Evolutionary conservation across 352 stramenopile genomes (phyloP), one percentile per base, ranked within the genome.

Genomic region (Globisporangium recalcitrans): DNA sequence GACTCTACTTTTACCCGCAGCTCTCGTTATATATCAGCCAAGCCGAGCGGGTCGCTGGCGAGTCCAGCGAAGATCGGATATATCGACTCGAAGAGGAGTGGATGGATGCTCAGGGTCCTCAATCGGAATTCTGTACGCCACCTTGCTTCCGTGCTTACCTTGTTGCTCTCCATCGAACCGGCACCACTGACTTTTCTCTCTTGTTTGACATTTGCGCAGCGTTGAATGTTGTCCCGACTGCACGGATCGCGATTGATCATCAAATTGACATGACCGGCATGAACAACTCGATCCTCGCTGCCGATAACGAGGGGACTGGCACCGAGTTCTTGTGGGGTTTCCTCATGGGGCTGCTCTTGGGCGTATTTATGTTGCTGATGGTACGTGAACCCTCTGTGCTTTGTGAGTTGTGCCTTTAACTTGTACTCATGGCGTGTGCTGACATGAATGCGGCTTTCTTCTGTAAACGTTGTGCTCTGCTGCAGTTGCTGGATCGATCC

Each of bases 291-390:
- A 90, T 93, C 55, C 62, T 95, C 62, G 80, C 80, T 46, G 83
- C 81, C 27, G 86, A 95, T 59, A 95, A 95, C 49, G 86, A 95
- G 89, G 86, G 86, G 61, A 95, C 86, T 10, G 81, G 82, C 42
- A 93, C 85, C 13, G 86, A 95, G 70, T 93, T 95, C 69, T 67
- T 95, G 9, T 95, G 86, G 86, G 86, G 86, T 13, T 90, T 95
- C 63, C 72, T 93, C 42, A 95, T 95, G 86, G 86, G 86, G 11
- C 71, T 95, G 24, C 66, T 95, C 42, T 73, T 95, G 42, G 86
- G 86, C 58, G 85, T 95, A 71, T 95, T 95, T 77, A 95, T 95
- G 86, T 75, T 95, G 58, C 67, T 95, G 22, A 91, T 95, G 80
- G 86, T 93, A 63, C 62, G 80, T 75, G 36, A 44, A 1, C 14